Conservation (phyloP, 1,284 basidiomycete species). For the Ceratobasidium sp. region DNA sequence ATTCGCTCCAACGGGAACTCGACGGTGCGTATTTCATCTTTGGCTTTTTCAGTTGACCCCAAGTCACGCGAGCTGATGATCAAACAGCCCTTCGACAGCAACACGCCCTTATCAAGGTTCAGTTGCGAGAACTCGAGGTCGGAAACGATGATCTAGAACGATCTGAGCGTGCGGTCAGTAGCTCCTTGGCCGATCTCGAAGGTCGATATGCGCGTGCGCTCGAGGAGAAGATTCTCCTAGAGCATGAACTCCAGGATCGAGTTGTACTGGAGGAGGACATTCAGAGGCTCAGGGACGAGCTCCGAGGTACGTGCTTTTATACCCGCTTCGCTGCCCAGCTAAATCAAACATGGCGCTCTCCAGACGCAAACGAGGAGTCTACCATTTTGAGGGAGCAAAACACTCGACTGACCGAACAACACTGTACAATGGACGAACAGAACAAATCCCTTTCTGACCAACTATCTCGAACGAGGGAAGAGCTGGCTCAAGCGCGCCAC, state of each 20-base stretch:
- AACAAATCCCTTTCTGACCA: conserved; percentile 18
- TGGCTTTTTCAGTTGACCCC: not conserved
- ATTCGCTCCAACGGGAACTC: conserved; percentile 86
- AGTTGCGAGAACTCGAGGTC: conserved; percentile 89
- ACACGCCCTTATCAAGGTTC: conserved; percentile 78
- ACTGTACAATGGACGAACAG: conserved; percentile 47
- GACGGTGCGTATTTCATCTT: conserved; percentile 54
- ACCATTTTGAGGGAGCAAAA: conserved; percentile 79
- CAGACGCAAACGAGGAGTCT: conserved; percentile 87
- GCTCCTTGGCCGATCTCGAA: conserved; percentile 91
- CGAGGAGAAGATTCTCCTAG: conserved; percentile 96
- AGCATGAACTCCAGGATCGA: conserved; percentile 95
- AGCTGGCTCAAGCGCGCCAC: conserved; percentile 24
- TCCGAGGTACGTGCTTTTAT: conserved; percentile 72
- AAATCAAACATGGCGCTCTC: conserved; percentile 41
- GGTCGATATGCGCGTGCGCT: conserved; percentile 88
- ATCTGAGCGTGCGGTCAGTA: conserved; percentile 81
- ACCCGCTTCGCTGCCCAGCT: conserved; percentile 3
- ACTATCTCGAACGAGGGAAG: conserved; percentile 23
- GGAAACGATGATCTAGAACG: conserved; percentile 95
- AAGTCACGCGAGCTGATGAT: conserved; percentile 40
- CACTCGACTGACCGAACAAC: conserved; percentile 49
- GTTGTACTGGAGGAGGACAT: conserved; percentile 89
- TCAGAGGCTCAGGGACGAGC: conserved; percentile 91
- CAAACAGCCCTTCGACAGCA: conserved; percentile 70